Evolutionary conservation across 768 basidiomycete species (phyloP), one percentile per base, ranked within the genome.

Genomic region (Cubamyces lactineus): DNA sequence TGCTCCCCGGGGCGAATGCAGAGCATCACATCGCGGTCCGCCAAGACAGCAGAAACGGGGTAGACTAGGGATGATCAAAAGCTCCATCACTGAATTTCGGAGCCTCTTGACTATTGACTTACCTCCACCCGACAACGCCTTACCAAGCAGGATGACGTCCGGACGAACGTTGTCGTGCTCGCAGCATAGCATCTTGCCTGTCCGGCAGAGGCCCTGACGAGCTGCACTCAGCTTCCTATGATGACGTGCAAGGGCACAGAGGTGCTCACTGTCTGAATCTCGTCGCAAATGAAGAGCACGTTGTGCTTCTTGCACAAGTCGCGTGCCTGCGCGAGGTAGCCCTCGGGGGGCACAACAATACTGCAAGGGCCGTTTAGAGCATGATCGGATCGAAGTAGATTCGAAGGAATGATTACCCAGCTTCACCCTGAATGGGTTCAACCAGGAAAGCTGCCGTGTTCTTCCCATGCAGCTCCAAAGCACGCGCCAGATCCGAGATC

Each of bases 361-460:
- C 95, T 94, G 69, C 46, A 17, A 17, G 11, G 53, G 40, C 41
- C 16, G 55, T 9, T 64, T 56, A 49, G 30, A 49, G 49, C 30
- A 16, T 39, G 9, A 41, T 54, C 12, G 38, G n/a, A 12, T 57
- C 53, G 34, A 9, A 12, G 16, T 19, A 3, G 5, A 28, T 28
- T n/a, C 39, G 13, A 17, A 40, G 42, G 9, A 50, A 39, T 65
- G 79, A 91, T 47, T 72, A 94, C 92, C 94, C 96, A 17, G 96
- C 96, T 77, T 98, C 96, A n/a, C 96, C 96, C 73, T 99, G 97
- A 64, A 99, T 98, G 5, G 97, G 97, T 76, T 99, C 97, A 3
- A 99, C 84, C 58, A 99, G 81, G 80, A 99, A 95, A 1, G 92
- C 96, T 6, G 96, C 97, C 24, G 92, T 86, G 60, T 91, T 82